Conservation (phyloP, 306 rosid genomes). For the Potentilla sterilis region DNA sequence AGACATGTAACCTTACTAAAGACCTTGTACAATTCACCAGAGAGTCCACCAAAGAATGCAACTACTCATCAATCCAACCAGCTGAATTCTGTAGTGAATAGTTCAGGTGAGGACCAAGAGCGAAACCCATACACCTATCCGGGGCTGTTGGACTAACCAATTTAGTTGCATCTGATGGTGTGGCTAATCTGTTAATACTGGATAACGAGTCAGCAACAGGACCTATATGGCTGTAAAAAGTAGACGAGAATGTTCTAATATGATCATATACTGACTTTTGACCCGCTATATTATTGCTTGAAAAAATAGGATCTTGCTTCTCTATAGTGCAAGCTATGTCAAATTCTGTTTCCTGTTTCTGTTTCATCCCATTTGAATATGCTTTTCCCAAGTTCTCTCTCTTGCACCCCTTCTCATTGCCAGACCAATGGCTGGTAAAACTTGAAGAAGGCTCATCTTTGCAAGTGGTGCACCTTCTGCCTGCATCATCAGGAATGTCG, state of each 20-base stretch:
- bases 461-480: slow-evolving; percentile 9
- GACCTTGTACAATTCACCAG: not conserved
- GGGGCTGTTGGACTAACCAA: slow-evolving; percentile 28
- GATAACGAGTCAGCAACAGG: not conserved
- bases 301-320: slow-evolving; percentile 27
- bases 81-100: slow-evolving; percentile 47
- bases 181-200: not conserved
- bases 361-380: slow-evolving; percentile 23
- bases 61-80: slow-evolving; percentile 53
- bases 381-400: not conserved
- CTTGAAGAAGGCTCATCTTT: slow-evolving; percentile 12
- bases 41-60: too few relatives aligned
- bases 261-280: not conserved
- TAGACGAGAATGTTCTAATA: not conserved
- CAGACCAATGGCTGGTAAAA: not conserved
- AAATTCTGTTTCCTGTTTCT: slow-evolving; percentile 22
- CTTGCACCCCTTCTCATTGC: not conserved
- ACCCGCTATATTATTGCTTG: not conserved
- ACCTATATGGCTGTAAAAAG: not conserved
- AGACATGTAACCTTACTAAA: not conserved
- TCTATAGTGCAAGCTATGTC: slow-evolving; percentile 28
- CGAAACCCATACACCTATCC: slow-evolving; percentile 31
- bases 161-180: not conserved
- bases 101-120: slow-evolving; percentile 32
- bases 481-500: slow-evolving; percentile 14